Percentiles rank a stretch among this genome's conserved stretches.
phyloP scores from a whole-genome alignment of 345 rosid genomes.

The Alliaria petiolata region DNA sequence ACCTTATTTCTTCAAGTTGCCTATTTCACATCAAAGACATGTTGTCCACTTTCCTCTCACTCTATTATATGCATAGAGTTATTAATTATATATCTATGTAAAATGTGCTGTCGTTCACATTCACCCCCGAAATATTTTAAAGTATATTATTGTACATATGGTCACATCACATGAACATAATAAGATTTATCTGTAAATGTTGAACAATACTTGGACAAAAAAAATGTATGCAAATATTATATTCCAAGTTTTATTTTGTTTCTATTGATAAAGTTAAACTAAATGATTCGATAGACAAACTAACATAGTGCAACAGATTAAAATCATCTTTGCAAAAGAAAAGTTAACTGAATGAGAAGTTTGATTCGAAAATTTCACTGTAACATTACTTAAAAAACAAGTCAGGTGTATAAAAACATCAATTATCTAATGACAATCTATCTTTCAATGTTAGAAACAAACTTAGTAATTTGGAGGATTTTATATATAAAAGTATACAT shows the following conservation, averaged over 20 bases:
- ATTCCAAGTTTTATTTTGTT: background rate
- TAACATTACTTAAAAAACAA: no score
- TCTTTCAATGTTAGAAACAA: no score
- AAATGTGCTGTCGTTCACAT: constrained; percentile 33
- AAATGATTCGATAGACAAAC: background rate
- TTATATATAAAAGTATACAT: no score
- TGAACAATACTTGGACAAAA: background rate
- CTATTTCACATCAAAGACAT: constrained; percentile 29
- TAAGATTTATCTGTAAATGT: background rate
- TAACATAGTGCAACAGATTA: background rate
- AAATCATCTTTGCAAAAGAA: background rate
- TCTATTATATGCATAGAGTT: background rate
- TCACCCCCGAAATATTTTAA: background rate
- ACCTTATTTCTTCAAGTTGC: constrained; percentile 14
- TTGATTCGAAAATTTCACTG: no score
- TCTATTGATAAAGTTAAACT: background rate
- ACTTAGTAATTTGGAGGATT: no score
- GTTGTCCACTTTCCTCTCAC: constrained; percentile 21
- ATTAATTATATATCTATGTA: background rate
- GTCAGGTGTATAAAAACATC: no score
- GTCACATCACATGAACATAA: constrained; percentile 21
- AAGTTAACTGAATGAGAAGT: no score
- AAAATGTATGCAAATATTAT: background rate
- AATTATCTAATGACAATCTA: no score
- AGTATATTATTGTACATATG: background rate